Conservation (phyloP, 768 basidiomycete genomes). For the Suillus luteus region DNA sequence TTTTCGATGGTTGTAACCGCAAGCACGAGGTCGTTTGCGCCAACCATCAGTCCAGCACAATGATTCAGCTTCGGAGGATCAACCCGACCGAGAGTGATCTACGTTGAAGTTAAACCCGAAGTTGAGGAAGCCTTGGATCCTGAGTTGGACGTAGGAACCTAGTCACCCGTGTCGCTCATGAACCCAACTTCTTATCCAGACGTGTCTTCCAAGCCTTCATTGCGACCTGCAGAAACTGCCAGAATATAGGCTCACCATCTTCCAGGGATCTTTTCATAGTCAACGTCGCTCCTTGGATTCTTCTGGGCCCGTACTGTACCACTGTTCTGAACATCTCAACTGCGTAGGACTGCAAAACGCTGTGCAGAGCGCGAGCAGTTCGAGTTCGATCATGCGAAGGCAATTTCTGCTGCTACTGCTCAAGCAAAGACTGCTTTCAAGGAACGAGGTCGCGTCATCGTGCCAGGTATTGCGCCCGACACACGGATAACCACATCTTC, state of each 20-base stretch:
- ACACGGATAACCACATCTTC: slow-evolving; percentile 65
- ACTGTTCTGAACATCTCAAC: slow-evolving; percentile 28
- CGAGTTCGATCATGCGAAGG: slow-evolving; percentile 70
- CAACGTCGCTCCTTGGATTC: slow-evolving; percentile 53
- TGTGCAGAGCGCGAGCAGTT: slow-evolving; percentile 88
- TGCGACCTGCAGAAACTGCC: slow-evolving; percentile 63
- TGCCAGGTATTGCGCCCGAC: slow-evolving; percentile 58
- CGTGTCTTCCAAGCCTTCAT: slow-evolving; percentile 49
- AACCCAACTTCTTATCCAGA: slow-evolving; percentile 39
- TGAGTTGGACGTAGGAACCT: background rate
- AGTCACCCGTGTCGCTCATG: slow-evolving; percentile 40
- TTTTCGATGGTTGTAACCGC: background rate
- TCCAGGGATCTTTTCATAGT: slow-evolving; percentile 54
- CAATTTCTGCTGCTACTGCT: slow-evolving; percentile 72
- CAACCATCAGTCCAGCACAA: background rate
- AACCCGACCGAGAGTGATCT: background rate
- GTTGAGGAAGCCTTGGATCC: background rate
- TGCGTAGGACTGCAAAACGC: slow-evolving; percentile 70
- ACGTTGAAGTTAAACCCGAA: background rate
- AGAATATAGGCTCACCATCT: slow-evolving; percentile 69
- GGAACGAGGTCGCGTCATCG: slow-evolving; percentile 64
- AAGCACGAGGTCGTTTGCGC: background rate
- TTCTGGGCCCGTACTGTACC: slow-evolving; percentile 69
- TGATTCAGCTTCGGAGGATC: background rate
- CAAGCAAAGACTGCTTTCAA: slow-evolving; percentile 78